Percentiles rank a stretch among this genome's conserved stretches.
Evolutionary conservation across 1,284 basidiomycete species (phyloP).

Genomic region (Fomes fomentarius): DNA sequence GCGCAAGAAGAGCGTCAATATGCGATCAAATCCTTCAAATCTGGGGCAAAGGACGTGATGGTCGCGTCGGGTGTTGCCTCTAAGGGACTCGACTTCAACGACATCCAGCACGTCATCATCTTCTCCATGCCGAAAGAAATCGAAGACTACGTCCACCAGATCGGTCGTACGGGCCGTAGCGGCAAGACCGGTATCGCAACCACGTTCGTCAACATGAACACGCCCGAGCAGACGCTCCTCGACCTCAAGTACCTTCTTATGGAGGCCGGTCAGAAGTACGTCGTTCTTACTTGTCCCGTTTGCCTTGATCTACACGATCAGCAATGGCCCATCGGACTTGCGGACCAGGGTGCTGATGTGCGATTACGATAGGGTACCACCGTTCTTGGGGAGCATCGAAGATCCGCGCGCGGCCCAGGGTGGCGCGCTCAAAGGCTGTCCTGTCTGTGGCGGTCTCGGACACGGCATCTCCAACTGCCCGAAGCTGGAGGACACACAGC

Average conservation of each 20-base stretch:
- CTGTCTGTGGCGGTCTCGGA: slow-evolving; percentile 96
- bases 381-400: slow-evolving; percentile 91
- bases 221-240: slow-evolving; percentile 92
- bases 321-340: neutral
- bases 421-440: slow-evolving; percentile 83
- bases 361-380: slow-evolving; percentile 74
- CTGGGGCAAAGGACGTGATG: slow-evolving; percentile 98
- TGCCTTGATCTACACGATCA: slow-evolving; percentile 4
- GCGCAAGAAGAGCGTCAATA: slow-evolving; percentile 99
- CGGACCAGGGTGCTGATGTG: slow-evolving; percentile 7
- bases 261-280: slow-evolving; percentile 96
- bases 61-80: slow-evolving; percentile 97
- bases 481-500: slow-evolving; percentile 92
- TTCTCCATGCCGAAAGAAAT: slow-evolving; percentile 99
- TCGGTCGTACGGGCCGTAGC: slow-evolving; percentile 95
- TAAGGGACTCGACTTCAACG: slow-evolving; percentile 98
- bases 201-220: slow-evolving; percentile 99
- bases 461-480: slow-evolving; percentile 95
- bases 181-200: slow-evolving; percentile 99
- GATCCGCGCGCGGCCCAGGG: slow-evolving; percentile 87
- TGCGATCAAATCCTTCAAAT: slow-evolving; percentile 97
- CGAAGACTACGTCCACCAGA: slow-evolving; percentile 98
- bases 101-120: slow-evolving; percentile 97
- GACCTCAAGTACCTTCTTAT: slow-evolving; percentile 97
- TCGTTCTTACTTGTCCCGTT: slow-evolving; percentile 16